Evolutionary conservation across 129 eudicot species (phyloP).

Genomic region (Flaveria ramosissima): DNA sequence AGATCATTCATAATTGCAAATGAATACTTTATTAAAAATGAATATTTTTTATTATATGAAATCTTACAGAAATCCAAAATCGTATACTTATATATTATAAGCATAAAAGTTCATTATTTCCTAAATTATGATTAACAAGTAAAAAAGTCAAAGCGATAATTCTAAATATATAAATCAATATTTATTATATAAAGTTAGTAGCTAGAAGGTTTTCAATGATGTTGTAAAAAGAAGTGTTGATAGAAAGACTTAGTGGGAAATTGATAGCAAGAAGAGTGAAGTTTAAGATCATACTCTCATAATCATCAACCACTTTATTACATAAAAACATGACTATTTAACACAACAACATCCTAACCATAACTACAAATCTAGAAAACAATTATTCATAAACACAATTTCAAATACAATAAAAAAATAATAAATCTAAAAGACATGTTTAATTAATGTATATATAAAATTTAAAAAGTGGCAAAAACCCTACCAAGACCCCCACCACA

Average conservation of each 20-base stretch:
- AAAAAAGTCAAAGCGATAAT: background rate
- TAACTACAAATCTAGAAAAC: background rate
- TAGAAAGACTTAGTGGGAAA: conserved; percentile 43
- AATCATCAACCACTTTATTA: conserved; percentile 29
- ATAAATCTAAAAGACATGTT: too few species aligned
- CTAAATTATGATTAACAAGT: background rate
- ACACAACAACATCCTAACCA: conserved; percentile 27
- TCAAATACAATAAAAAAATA: background rate
- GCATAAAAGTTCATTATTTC: conserved; percentile 3
- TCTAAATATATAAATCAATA: background rate
- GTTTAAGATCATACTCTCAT: conserved; percentile 32
- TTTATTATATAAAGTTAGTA: background rate
- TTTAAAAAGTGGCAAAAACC: conserved; percentile 7
- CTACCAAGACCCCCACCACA: conserved; percentile 1
- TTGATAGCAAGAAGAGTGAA: conserved; percentile 43
- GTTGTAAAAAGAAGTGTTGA: conserved; percentile 20
- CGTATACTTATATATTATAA: background rate
- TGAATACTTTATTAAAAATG: background rate
- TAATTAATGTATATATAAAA: background rate
- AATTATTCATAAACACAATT: background rate
- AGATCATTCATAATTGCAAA: background rate
- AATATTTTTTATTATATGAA: background rate
- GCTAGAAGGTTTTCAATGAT: conserved; percentile 34
- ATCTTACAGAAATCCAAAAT: background rate
- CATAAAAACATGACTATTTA: conserved; percentile 11